Evolutionary conservation across 768 basidiomycete genomes (phyloP), one percentile per base, ranked within the genome.

Genomic region (Phlebiopsis gigantea): DNA sequence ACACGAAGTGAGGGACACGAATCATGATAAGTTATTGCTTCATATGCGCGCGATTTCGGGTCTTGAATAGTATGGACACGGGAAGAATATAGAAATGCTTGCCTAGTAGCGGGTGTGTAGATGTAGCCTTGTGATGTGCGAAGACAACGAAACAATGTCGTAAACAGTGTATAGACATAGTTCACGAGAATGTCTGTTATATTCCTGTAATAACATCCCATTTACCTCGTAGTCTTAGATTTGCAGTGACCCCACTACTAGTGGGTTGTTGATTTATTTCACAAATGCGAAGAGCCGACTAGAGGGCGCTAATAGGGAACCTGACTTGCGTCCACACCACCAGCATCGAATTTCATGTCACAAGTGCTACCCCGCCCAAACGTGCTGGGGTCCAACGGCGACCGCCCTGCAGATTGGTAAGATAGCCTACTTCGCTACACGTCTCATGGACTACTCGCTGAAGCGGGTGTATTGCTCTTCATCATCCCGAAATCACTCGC

Each of bases 1-100:
- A 66, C 56, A 49, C 53, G 8, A 59, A 50, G 53, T 54, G 41
- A 46, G 48, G 0, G 62, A 19, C 43, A 44, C 19, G 24, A 19
- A 12, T 12, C 46, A 31, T 29, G 21, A 41, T 51, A 51, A 51
- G 39, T 51, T 51, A 51, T 51, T 48, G 30, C 50, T 51, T 51
- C 31, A 24, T 34, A 22, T 39, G 31, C 34, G 30, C 19, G 19
- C 24, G 44, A 8, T 8, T 39, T 39, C 34, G n/a, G n/a, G 34
- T 39, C 34, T 12, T 39, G 12, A 12, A 39, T 39, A 39, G 34
- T 39, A n/a, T 39, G 34, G 34, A 39, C 34, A 39, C 12, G n/a
- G 34, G 17, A 39, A 39, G 4, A 39, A 39, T 39, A 10, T 39
- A 10, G 17, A 10, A 10, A 12, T 17, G 34, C 34, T 39, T 3